Percentiles rank a stretch among this genome's conserved stretches.
Conservation (phyloP, 106 monocot species). For the Platanthera zijinensis region DNA sequence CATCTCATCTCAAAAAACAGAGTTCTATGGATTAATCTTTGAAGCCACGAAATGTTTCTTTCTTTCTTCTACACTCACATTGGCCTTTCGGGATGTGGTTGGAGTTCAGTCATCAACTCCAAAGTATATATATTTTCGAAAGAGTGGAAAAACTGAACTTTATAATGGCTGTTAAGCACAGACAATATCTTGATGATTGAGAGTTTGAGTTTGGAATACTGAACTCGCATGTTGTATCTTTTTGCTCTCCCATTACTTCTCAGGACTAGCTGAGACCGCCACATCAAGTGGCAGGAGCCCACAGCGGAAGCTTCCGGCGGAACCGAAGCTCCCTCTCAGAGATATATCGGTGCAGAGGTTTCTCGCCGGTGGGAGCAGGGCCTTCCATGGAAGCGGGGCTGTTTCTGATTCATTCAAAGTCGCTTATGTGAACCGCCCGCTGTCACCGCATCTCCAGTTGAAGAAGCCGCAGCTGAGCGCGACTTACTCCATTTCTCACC, state of each 20-base stretch:
- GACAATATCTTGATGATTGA: background rate
- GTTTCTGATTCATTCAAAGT: constrained; percentile 26
- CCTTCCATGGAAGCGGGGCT: constrained; percentile 29
- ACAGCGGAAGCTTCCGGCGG: background rate
- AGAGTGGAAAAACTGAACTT: no score
- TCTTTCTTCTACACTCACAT: no score
- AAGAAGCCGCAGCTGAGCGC: constrained; percentile 72
- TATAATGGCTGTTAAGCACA: no score
- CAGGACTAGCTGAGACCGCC: constrained; percentile 15
- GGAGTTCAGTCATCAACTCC: no score
- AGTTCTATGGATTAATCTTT: no score
- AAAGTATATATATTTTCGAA: no score
- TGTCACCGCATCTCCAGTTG: constrained; percentile 60
- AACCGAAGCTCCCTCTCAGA: background rate
- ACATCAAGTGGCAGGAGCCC: constrained; percentile 4
- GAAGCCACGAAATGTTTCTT: no score
- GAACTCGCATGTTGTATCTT: background rate
- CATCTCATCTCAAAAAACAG: no score
- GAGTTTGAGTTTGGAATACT: background rate
- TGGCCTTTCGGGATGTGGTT: no score
- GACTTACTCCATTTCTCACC: constrained; percentile 65
- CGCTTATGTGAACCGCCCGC: constrained; percentile 40
- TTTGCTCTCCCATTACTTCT: background rate
- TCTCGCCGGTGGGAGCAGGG: constrained; percentile 11
- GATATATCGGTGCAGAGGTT: background rate